phyloP scores from a whole-genome alignment of 2,329 filamentous ascomycete genomes.

The Gremmenia infestans region DNA sequence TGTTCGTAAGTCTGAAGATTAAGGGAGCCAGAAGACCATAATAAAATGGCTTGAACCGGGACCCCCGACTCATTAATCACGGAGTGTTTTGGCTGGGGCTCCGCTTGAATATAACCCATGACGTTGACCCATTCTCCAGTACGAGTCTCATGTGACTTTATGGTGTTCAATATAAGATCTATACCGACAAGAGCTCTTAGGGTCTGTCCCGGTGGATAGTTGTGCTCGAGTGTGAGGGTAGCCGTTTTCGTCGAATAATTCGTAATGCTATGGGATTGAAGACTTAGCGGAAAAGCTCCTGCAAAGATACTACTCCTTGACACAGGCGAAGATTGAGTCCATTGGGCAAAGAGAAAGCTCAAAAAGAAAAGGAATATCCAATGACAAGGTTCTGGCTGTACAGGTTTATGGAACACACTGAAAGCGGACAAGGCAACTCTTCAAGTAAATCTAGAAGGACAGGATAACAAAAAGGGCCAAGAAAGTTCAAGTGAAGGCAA shows the following conservation, averaged over 20 bases:
- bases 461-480: neutral
- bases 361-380: no score
- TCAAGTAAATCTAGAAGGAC: neutral
- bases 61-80: slow-evolving; percentile 30
- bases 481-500: neutral
- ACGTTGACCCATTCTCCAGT: slow-evolving; percentile 87
- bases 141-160: slow-evolving; percentile 59
- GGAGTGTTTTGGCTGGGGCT: slow-evolving; percentile 1
- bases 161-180: slow-evolving; percentile 60
- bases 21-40: slow-evolving; percentile 74
- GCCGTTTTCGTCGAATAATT: slow-evolving; percentile 52
- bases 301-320: neutral
- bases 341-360: no score
- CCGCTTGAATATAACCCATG: slow-evolving; percentile 65
- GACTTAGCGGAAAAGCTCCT: neutral
- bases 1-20: slow-evolving; percentile 67
- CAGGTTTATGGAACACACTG: no score
- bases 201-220: slow-evolving; percentile 46
- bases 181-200: slow-evolving; percentile 62
- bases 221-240: slow-evolving; percentile 63
- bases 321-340: no score
- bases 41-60: slow-evolving; percentile 65
- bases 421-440: no score
- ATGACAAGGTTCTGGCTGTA: no score
- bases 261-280: slow-evolving; percentile 45